Conservation (phyloP, 805 yeast species). For the Jamesozyma spencerorum region DNA sequence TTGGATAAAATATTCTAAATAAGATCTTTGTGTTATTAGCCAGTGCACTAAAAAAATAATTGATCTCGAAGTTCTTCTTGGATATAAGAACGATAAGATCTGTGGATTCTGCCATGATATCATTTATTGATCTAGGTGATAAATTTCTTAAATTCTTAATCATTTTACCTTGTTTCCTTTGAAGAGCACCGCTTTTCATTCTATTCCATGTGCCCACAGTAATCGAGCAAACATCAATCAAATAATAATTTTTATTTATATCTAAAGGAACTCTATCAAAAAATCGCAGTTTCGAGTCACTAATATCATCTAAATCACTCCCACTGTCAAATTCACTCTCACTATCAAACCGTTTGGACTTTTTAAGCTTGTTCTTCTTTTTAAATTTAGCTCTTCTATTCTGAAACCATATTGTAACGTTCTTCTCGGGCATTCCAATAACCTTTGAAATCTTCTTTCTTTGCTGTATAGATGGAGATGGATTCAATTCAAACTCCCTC, state of each 20-base stretch:
- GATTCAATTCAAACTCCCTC: constrained; percentile 58
- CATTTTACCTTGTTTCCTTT: constrained; percentile 28
- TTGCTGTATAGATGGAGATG: constrained; percentile 66
- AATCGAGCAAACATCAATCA: constrained; percentile 57
- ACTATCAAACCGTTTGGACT: background rate
- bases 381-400: constrained; percentile 73
- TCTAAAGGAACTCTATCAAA: constrained; percentile 42
- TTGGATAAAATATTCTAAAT: constrained; percentile 65
- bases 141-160: constrained; percentile 47
- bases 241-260: constrained; percentile 56
- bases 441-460: constrained; percentile 59
- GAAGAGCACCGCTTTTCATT: constrained; percentile 51
- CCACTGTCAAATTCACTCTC: constrained; percentile 1
- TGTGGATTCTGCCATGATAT: constrained; percentile 52
- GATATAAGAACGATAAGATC: constrained; percentile 65
- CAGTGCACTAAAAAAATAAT: constrained; percentile 69
- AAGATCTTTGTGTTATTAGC: constrained; percentile 58
- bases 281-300: constrained; percentile 6
- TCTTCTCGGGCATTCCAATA: constrained; percentile 78
- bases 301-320: background rate
- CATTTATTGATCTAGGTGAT: constrained; percentile 57
- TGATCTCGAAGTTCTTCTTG: constrained; percentile 60
- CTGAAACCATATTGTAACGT: constrained; percentile 90
- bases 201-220: constrained; percentile 79
- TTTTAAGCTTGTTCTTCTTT: constrained; percentile 28